Evolutionary conservation across 768 basidiomycete genomes (phyloP), one percentile per base, ranked within the genome.

Genomic region (Pholiota microspora): DNA sequence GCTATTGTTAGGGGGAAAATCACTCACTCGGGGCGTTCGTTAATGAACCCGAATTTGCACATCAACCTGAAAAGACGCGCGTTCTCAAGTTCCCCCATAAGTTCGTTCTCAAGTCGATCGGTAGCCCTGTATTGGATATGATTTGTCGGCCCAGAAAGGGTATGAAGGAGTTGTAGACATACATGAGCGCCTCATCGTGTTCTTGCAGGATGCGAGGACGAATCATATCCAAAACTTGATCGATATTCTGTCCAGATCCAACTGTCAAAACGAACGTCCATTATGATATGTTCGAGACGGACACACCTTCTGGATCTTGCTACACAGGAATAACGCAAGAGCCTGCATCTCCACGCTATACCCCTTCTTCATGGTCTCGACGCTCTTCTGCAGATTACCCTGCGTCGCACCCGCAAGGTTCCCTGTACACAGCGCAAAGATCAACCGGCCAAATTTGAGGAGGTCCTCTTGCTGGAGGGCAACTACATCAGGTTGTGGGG

Each of bases 41-140:
- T 98, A 74, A 99, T 98, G 71, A 99, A 98, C 0, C 94, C 94
- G 62, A 99, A 88, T 73, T 98, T 99, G 69, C 86, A 86, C 56
- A 98, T 73, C 47, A 98, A 71, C 45, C 97, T 80, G 27, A 98
- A 89, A 8, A 98, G 77, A 24, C 97, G 80, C 0, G 89, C 94
- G 64, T 99, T 98, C 75, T 98, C 97, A 18, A 98, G 77, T 67
- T 98, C 96, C 35, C 86, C 81, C 71, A 86, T 78, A 31, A 98
- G 77, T 61, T 98, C 91, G 13, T 79, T 76, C 67, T 98, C 94
- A 15, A 98, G 73, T 28, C 80, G 75, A 64, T 99, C 97, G 12
- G 79, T 78, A 23, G 89, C 85, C 56, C 94, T 96, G 61, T 2
- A 49, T 6, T 40, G 29, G 9, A 47, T 42, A n/a, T 21, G 40